Base-by-base conservation (phyloP, 805 yeast genomes). In the Blastobotrys terrestris region DNA sequence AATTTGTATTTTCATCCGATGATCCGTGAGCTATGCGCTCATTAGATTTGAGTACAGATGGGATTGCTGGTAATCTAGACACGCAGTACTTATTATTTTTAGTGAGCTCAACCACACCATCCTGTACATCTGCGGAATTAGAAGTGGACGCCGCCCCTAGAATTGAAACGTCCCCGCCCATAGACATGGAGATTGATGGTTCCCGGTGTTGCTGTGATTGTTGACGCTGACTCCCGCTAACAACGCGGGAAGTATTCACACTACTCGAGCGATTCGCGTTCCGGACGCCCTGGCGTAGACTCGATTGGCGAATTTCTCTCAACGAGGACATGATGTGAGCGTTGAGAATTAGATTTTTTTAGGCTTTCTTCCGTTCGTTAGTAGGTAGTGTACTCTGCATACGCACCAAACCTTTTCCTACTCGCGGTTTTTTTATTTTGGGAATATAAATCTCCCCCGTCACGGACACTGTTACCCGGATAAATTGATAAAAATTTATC, bases 41-140 rank as follows among this genome's bases (percentile, higher is more conserved):
- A 39, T 39, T 46, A 55, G 44, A 55, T 52, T 50, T 61, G 46
- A 72, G 67, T 20, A 75, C 59, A 6, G 69, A 63, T 0, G 92
- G 92, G 2, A 72, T 61, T 0, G 84, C 82, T 2, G 83, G 80
- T 14, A 83, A 71, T 59, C 74, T 74, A 2, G 78, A 72, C 14
- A 84, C 83, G 51, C 79, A 75, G 63, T 81, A 85, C 53, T 79
- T 73, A 47, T 77, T 73, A 59, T 77, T 83, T 58, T 78, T 75
- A 4, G 87, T 80, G 57, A 83, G 70, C 61, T 83, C 88, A 8
- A 67, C 58, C 5, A 69, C 63, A 3, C 65, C 63, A 15, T 59
- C 60, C 14, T 51, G 44, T 3, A 31, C 11, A 13, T 41, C 44
- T 16, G 44, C 21, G 13, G 53, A 48, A 13, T 35, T 39, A 5